A percentile compares a stretch with the other conserved stretches of the same genome.
phyloP scores from a whole-genome alignment of 306 rosid species.

The Chamaecrista fasciculata region DNA sequence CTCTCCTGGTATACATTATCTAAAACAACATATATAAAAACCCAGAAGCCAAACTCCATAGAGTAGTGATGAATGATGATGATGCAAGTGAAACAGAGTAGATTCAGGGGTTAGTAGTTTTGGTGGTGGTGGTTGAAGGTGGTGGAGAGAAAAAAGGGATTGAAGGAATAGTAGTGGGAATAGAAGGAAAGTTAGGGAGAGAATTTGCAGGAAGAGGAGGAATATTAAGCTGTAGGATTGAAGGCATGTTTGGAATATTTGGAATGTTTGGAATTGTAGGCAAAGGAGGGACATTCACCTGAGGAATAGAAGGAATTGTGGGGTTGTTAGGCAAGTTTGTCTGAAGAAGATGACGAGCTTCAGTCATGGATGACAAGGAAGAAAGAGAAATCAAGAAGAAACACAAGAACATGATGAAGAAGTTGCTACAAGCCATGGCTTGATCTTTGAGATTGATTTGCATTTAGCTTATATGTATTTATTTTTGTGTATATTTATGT shows the following conservation, averaged over 20 bases:
- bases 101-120: not conserved
- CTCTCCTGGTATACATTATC: too few relatives aligned
- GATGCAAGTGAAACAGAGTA: too few relatives aligned
- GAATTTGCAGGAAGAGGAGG: not conserved
- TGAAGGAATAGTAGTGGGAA: too few relatives aligned
- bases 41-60: too few relatives aligned
- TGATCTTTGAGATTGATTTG: too few relatives aligned
- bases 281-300: constrained; percentile 28
- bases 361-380: not conserved
- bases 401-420: not conserved
- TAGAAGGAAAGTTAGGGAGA: not conserved
- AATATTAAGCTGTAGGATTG: not conserved
- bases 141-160: not conserved
- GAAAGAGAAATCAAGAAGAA: not conserved
- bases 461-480: too few relatives aligned
- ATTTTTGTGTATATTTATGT: not conserved
- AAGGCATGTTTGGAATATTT: constrained; percentile 12
- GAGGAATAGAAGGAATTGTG: too few relatives aligned
- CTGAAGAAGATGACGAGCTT: constrained; percentile 16
- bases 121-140: not conserved
- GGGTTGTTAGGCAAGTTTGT: not conserved
- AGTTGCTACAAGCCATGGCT: constrained; percentile 10
- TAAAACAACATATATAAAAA: too few relatives aligned
- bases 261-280: constrained; percentile 32
- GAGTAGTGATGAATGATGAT: too few relatives aligned